Percentiles rank a stretch among this genome's conserved stretches.
phyloP scores from a whole-genome alignment of 2,329 filamentous ascomycete species.

The Geoglossum cookeanum region DNA sequence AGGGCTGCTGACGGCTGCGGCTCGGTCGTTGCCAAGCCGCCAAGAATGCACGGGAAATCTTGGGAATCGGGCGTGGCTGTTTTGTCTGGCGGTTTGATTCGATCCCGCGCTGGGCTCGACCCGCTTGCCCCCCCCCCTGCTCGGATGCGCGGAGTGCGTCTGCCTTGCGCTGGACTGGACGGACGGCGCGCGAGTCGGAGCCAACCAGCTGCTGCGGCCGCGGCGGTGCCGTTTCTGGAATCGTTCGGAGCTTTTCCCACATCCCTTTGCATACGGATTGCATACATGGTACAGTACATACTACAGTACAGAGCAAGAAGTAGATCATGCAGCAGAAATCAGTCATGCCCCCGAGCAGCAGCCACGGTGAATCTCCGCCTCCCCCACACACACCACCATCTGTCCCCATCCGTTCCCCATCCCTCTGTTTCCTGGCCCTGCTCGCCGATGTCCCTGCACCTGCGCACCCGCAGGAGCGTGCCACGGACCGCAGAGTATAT shows the following conservation, averaged over 20 bases:
- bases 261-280: neutral
- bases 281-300: too few species aligned
- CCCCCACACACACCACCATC: too few species aligned
- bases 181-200: neutral
- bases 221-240: neutral
- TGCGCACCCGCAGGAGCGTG: neutral
- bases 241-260: neutral
- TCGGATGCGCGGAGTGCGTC: neutral
- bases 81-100: neutral
- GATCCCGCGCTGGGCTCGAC: neutral
- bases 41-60: neutral
- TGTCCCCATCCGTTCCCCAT: too few species aligned
- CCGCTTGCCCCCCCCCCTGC: neutral
- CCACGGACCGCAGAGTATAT: too few species aligned
- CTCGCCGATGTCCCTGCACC: neutral
- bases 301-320: too few species aligned
- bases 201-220: too few species aligned
- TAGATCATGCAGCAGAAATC: conserved; percentile 14
- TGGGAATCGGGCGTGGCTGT: neutral
- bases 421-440: neutral
- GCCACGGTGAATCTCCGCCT: too few species aligned
- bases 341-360: neutral
- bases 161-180: neutral
- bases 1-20: neutral
- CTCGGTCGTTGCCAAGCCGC: neutral